Percentiles rank a stretch among this genome's conserved stretches.
Evolutionary conservation across 306 rosid genomes (phyloP).

Genomic region (Amphicarpaea edgeworthii): DNA sequence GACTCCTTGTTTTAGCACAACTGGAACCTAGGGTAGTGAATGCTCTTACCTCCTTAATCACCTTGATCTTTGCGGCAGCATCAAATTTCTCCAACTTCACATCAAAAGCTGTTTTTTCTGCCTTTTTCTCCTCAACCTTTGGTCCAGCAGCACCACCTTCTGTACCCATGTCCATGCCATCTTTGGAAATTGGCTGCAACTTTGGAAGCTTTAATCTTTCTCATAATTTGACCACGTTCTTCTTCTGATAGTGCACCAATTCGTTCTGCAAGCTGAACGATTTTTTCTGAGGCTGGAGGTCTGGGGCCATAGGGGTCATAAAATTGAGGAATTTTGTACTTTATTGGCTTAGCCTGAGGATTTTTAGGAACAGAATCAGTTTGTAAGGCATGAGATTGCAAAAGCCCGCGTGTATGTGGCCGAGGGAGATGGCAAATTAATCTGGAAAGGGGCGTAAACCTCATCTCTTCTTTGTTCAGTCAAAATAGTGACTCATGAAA

Average conservation of each 20-base stretch:
- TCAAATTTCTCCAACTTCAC: constrained; percentile 62
- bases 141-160: constrained; percentile 48
- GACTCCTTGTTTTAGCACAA: constrained; percentile 57
- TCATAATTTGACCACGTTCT: constrained; percentile 55
- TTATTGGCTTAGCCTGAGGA: constrained; percentile 50
- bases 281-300: constrained; percentile 62
- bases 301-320: constrained; percentile 61
- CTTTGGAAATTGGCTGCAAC: constrained; percentile 60
- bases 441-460: constrained; percentile 53
- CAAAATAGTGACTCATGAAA: constrained; percentile 40
- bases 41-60: constrained; percentile 63
- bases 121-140: constrained; percentile 60
- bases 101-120: constrained; percentile 63
- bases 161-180: constrained; percentile 57
- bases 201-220: constrained; percentile 57
- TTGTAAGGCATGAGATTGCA: constrained; percentile 55
- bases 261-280: constrained; percentile 55
- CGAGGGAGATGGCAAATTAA: constrained; percentile 35
- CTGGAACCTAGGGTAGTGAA: constrained; percentile 58
- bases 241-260: constrained; percentile 54
- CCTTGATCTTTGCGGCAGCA: constrained; percentile 62
- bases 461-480: constrained; percentile 51
- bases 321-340: constrained; percentile 56
- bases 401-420: not conserved
- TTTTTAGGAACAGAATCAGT: constrained; percentile 50